Percentiles rank a stretch among this genome's conserved stretches.
Conservation (phyloP, 1,284 basidiomycete species). For the Fomitopsis betulina region DNA sequence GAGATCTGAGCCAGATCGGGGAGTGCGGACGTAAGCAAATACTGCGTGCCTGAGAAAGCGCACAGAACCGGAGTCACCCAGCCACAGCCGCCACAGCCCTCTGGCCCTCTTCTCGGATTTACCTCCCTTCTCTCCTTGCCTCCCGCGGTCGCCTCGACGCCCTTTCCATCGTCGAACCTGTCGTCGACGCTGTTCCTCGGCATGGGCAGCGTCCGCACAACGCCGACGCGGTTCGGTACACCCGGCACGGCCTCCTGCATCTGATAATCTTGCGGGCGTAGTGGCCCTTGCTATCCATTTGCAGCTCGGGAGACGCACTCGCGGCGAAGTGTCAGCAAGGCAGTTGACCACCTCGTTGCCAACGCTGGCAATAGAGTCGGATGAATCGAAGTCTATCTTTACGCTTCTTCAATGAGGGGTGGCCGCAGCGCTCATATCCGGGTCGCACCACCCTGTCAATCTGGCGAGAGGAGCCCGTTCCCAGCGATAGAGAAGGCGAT, state of each 20-base stretch:
- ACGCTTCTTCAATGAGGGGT: not conserved
- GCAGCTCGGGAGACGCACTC: constrained; percentile 1
- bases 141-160: not conserved
- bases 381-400: constrained; percentile 3
- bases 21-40: constrained; percentile 7
- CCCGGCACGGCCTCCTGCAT: not conserved
- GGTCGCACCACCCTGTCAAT: not conserved
- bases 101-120: not conserved
- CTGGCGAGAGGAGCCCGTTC: constrained; percentile 3
- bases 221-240: not conserved
- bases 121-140: not conserved
- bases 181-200: not conserved
- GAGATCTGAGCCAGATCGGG: constrained; percentile 11
- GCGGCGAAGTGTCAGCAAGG: not conserved
- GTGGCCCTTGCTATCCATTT: not conserved
- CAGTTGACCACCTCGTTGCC: constrained; percentile 10
- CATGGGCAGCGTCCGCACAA: not conserved
- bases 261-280: not conserved
- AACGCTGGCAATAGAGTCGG: constrained; percentile 5
- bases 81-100: not conserved
- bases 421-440: constrained; percentile 3
- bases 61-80: constrained; percentile 3
- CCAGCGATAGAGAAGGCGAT: constrained; percentile 4
- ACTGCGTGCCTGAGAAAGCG: constrained; percentile 7
- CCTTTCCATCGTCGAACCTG: not conserved